phyloP scores from a whole-genome alignment of 139 green algal genomes.

The Chlorella sp. region DNA sequence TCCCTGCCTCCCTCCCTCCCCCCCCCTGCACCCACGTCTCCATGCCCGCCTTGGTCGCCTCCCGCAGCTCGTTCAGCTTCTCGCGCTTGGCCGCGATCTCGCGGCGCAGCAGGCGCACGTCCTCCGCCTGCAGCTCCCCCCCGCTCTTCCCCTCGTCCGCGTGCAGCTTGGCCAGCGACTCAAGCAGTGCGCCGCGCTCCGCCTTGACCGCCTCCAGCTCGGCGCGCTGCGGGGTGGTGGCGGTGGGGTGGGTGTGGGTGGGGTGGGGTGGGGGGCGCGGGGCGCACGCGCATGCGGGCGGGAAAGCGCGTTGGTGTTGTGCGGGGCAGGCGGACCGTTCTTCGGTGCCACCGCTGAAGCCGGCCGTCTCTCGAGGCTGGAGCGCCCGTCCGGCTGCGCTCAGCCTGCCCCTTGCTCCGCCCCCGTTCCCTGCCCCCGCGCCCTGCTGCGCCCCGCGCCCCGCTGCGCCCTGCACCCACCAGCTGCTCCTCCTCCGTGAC shows the following conservation, averaged over 20 bases:
- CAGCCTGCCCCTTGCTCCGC: no score
- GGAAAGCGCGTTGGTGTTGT: background rate
- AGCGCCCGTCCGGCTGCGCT: background rate
- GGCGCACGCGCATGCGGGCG: background rate
- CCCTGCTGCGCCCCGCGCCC: no score
- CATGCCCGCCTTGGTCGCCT: conserved; percentile 37
- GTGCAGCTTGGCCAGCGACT: conserved; percentile 69
- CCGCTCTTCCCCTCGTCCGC: conserved; percentile 60
- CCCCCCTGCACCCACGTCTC: conserved; percentile 13
- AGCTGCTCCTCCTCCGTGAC: conserved; percentile 78
- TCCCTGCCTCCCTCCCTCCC: no score
- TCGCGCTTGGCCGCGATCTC: conserved; percentile 83
- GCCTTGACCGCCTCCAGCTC: conserved; percentile 35
- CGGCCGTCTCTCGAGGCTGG: background rate
- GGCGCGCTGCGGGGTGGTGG: conserved; percentile 12
- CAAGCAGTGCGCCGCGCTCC: conserved; percentile 59
- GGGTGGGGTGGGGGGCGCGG: background rate
- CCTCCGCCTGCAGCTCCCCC: conserved; percentile 78
- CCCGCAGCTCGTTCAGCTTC: conserved; percentile 81
- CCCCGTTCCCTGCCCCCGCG: no score
- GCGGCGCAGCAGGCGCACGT: conserved; percentile 70
- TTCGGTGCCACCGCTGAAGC: background rate
- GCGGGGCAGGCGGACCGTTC: background rate
- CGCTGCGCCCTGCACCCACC: conserved; percentile 11
- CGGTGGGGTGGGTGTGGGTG: background rate